Evolutionary conservation across 495 filamentous ascomycete species (phyloP).

Genomic region (Aspergillus avenaceus): DNA sequence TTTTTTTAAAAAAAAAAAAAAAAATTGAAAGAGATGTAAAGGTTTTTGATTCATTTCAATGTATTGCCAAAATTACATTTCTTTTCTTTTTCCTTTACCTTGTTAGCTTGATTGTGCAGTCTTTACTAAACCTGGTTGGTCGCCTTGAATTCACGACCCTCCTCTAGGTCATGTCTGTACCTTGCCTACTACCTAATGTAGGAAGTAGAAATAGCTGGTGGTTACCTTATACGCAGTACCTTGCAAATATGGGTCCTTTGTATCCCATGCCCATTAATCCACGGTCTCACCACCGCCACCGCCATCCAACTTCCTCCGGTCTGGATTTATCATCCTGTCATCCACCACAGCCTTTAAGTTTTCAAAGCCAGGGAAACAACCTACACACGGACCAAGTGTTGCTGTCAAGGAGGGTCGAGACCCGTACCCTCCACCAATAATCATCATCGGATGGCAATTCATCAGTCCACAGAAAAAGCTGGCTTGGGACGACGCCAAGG

Average conservation of each 20-base stretch:
- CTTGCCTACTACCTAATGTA: background rate
- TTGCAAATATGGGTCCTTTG: background rate
- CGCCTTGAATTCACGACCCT: background rate
- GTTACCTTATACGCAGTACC: too few relatives aligned
- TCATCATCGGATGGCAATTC: conserved; percentile 2
- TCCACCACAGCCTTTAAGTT: background rate
- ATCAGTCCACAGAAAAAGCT: background rate
- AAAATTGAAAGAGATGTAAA: too few relatives aligned
- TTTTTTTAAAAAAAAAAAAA: too few relatives aligned
- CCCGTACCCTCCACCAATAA: conserved; percentile 8
- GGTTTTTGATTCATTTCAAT: background rate
- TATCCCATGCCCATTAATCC: background rate
- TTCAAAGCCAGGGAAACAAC: background rate
- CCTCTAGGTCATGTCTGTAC: background rate
- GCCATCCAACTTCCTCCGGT: too few relatives aligned
- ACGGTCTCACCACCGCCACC: background rate
- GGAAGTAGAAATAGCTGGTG: background rate
- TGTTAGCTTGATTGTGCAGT: too few relatives aligned
- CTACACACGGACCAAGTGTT: conserved; percentile 18
- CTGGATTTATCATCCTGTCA: background rate
- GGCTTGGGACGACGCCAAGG: background rate
- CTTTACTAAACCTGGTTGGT: background rate
- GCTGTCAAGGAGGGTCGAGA: conserved; percentile 14
- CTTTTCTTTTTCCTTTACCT: background rate
- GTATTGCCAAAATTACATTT: background rate